phyloP scores from a whole-genome alignment of 768 basidiomycete genomes.

The Tubosaeta sp. region DNA sequence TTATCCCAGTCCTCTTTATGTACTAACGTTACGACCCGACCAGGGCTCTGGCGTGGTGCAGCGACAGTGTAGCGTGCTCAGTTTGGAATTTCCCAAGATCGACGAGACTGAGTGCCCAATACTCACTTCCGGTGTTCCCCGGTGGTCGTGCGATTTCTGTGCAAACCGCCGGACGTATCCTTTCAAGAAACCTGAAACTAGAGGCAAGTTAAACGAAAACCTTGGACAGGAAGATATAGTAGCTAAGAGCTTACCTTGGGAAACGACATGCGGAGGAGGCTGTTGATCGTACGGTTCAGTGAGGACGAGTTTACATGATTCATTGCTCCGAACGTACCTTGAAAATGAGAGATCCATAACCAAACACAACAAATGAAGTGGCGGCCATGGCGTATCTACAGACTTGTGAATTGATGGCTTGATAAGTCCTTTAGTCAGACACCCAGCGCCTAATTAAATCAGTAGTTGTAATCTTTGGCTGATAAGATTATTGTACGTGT shows the following conservation, averaged over 20 bases:
- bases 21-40: slow-evolving; percentile 85
- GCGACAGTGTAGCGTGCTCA: neutral
- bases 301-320: neutral
- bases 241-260: slow-evolving; percentile 51
- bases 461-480: neutral
- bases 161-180: slow-evolving; percentile 89
- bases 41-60: slow-evolving; percentile 54
- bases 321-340: slow-evolving; percentile 42
- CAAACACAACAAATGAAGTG: slow-evolving; percentile 70
- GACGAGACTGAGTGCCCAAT: neutral
- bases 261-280: slow-evolving; percentile 79
- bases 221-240: neutral
- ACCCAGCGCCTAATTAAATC: neutral
- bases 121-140: slow-evolving; percentile 78
- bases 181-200: slow-evolving; percentile 81
- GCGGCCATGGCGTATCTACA: slow-evolving; percentile 5
- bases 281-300: slow-evolving; percentile 23
- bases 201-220: neutral
- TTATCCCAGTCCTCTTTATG: slow-evolving; percentile 85
- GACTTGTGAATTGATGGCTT: no score
- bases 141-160: slow-evolving; percentile 88
- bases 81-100: neutral
- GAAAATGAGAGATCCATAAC: slow-evolving; percentile 91
- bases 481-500: neutral
- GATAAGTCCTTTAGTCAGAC: neutral